Percentiles rank a stretch among this genome's conserved stretches.
Conservation (phyloP, 139 green algal genomes). For the Chlamydomonas incerta region DNA sequence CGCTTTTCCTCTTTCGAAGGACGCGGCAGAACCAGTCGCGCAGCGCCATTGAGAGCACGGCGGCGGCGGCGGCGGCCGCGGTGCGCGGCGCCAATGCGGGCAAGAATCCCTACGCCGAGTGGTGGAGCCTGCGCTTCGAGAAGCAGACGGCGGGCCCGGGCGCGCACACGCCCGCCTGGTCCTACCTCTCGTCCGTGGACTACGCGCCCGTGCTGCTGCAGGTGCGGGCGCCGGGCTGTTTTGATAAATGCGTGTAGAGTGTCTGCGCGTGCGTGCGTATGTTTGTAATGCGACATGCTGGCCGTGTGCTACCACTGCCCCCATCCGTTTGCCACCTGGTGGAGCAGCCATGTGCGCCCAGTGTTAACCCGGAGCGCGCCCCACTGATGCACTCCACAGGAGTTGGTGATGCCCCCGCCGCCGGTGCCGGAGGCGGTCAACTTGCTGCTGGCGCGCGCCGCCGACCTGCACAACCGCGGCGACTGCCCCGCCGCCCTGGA, state of each 20-base stretch:
- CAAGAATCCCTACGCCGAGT: conserved; percentile 49
- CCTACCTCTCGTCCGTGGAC: conserved; percentile 50
- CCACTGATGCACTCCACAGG: too few species aligned
- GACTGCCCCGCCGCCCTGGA: conserved; percentile 39
- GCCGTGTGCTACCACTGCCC: too few species aligned
- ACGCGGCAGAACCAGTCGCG: neutral
- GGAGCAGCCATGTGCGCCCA: too few species aligned
- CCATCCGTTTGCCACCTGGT: too few species aligned
- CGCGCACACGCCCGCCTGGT: conserved; percentile 29
- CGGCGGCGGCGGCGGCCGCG: conserved; percentile 9
- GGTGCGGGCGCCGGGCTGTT: too few species aligned
- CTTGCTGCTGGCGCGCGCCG: conserved; percentile 30
- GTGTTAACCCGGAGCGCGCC: too few species aligned
- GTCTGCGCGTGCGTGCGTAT: neutral
- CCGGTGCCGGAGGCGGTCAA: conserved; percentile 48
- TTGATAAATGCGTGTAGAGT: neutral
- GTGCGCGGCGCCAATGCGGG: neutral
- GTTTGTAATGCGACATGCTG: too few species aligned
- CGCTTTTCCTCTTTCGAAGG: neutral
- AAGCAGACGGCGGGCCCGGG: neutral
- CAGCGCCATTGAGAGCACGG: neutral
- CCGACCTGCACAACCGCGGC: conserved; percentile 50
- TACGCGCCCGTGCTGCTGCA: conserved; percentile 63
- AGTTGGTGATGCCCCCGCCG: conserved; percentile 57
- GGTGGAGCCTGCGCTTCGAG: conserved; percentile 63